Conservation (phyloP, 768 basidiomycete genomes). For the Mycena alexandri region DNA sequence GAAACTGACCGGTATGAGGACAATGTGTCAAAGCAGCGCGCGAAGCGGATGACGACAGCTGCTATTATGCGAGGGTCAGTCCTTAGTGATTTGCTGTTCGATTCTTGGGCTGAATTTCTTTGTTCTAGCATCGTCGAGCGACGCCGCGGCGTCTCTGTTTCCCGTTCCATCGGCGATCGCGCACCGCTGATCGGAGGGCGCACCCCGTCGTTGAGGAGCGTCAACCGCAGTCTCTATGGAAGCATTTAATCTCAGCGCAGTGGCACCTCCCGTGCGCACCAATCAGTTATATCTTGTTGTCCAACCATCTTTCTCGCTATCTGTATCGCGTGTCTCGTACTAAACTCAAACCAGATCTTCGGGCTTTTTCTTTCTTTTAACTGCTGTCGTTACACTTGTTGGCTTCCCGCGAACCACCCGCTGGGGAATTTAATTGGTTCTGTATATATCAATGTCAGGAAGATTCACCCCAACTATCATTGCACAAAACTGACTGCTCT, state of each 20-base stretch:
- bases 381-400: no score
- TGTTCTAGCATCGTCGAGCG: slow-evolving; percentile 66
- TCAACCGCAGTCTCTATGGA: background rate
- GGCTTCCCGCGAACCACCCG: no score
- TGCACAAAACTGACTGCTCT: no score
- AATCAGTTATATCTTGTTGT: no score
- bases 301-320: no score
- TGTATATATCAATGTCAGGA: no score
- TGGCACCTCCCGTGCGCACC: no score
- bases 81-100: background rate
- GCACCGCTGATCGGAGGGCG: slow-evolving; percentile 42
- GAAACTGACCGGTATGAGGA: slow-evolving; percentile 94
- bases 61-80: slow-evolving; percentile 84
- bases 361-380: no score
- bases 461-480: no score
- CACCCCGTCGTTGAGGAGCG: background rate
- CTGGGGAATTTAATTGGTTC: no score
- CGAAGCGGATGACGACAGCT: slow-evolving; percentile 77
- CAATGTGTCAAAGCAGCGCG: slow-evolving; percentile 83
- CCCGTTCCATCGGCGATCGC: slow-evolving; percentile 44
- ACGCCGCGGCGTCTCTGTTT: slow-evolving; percentile 49
- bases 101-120: background rate
- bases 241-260: background rate
- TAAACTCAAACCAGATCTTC: no score
- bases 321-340: no score